Base-by-base conservation (phyloP, 148 eudicot species). In the Rhododendron vialii region DNA sequence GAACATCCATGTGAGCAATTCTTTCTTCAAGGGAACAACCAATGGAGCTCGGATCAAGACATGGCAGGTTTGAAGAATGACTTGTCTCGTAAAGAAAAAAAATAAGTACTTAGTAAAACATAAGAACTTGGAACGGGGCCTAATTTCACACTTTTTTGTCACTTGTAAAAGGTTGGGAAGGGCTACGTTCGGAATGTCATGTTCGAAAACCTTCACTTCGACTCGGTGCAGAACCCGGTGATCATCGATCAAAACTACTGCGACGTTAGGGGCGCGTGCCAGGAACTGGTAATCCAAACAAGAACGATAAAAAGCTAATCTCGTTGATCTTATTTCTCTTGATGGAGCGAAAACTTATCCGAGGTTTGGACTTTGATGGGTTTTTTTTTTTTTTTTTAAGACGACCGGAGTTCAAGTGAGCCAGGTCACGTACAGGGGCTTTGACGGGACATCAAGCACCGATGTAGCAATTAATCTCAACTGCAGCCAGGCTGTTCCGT, bases 11-110 rank as follows among this genome's bases (percentile, higher is more conserved):
- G 91, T 94, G 5, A 84, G 77, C 69, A 85, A 93, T 85, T 90
- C 88, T 10, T 43, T 86, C 84, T 86, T 94, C 79, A 90, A 86
- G 78, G 93, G 91, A 26, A 94, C 96, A 13, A 89, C 96, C 41
- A 94, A 93, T 86, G 96, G 96, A 67, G 96, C 94, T 88, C 89
- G 96, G 18, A 94, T 94, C 51, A 94, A 94, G 87, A 92, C 96
- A 71, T 94, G 94, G 94, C 92, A 88, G 92, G 94, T 91, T 86
- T 41, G 45, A 41, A 41, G 45, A 41, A 41, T 41, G 45, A 41
- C 7, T 1, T 6, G 7, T 41, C 45, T 41, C 7, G 45, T 41
- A 41, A 41, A 41, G 7, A 1, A 0, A 41, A 41, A 41, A 41
- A 41, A 41, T 5, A 41, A 41, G 7, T 41, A 41, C 43, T 41